phyloP scores from a whole-genome alignment of 768 basidiomycete species.

The Clavulina sp. region DNA sequence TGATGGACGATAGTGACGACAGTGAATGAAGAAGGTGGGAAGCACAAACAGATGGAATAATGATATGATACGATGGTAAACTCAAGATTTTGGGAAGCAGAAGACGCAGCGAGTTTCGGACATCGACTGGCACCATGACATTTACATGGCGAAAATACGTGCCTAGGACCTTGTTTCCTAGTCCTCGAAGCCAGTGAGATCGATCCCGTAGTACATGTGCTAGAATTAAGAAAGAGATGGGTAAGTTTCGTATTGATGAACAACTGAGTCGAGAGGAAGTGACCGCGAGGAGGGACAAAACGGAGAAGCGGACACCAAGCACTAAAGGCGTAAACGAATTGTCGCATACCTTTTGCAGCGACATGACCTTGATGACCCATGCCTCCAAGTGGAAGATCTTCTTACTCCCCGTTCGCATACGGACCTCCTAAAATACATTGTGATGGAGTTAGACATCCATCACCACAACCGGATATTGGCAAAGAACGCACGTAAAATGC shows the following conservation, averaged over 20 bases:
- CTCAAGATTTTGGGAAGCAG: too few species aligned
- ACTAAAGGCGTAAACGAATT: not conserved
- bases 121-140: too few species aligned
- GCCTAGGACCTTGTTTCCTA: too few species aligned
- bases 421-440: slow-evolving; percentile 46
- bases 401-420: slow-evolving; percentile 87
- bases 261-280: too few species aligned
- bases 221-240: not conserved
- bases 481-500: slow-evolving; percentile 65
- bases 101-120: too few species aligned
- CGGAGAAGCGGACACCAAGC: too few species aligned
- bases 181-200: not conserved
- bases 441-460: not conserved
- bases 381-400: slow-evolving; percentile 97
- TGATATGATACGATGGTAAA: too few species aligned
- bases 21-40: too few species aligned
- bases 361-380: slow-evolving; percentile 95
- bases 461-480: slow-evolving; percentile 8
- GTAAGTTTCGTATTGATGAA: not conserved
- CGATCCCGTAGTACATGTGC: not conserved
- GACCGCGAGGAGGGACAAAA: too few species aligned
- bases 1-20: too few species aligned
- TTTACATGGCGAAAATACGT: too few species aligned
- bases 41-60: too few species aligned
- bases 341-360: slow-evolving; percentile 51